These are phyloP conservation scores for Microbotryum scabiosae DNA, from an alignment of 1,284 basidiomycete species.

Conservation along the genomic window DNA sequence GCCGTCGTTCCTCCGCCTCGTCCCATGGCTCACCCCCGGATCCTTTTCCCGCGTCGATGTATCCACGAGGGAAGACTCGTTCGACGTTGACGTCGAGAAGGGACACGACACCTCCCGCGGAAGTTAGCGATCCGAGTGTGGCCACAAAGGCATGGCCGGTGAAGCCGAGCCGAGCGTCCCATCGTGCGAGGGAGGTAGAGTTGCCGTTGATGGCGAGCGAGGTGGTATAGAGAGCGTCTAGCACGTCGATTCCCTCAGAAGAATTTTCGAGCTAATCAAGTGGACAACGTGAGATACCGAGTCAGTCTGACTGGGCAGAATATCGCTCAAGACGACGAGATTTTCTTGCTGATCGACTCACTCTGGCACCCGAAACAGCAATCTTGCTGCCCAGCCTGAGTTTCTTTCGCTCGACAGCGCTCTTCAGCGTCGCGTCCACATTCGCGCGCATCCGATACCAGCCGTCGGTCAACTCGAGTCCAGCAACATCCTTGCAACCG, in stretches of 20 bases:
- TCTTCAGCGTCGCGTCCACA: constrained; percentile 48
- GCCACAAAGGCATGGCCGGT: constrained; percentile 54
- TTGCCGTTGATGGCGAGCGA: constrained; percentile 66
- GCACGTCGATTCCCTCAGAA: constrained; percentile 69
- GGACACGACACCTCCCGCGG: constrained; percentile 71
- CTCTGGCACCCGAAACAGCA: constrained; percentile 66
- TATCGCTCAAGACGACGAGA: neutral
- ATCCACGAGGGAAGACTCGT: constrained; percentile 49
- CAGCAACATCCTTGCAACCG: constrained; percentile 29
- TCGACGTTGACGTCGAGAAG: constrained; percentile 67
- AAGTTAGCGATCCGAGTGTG: constrained; percentile 65
- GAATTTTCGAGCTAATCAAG: constrained; percentile 55
- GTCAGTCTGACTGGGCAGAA: neutral
- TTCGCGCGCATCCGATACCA: constrained; percentile 82
- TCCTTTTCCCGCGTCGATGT: constrained; percentile 46
- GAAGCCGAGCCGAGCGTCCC: constrained; percentile 82
- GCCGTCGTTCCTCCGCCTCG: constrained; percentile 58
- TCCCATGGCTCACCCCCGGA: constrained; percentile 55
- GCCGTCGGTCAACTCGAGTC: constrained; percentile 84
- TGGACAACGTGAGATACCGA: neutral
- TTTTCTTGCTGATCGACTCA: constrained; percentile 40
- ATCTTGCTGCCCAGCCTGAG: constrained; percentile 76
- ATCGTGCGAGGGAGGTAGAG: constrained; percentile 70
- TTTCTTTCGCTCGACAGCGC: constrained; percentile 58
- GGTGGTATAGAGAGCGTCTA: constrained; percentile 56